Base-by-base conservation (phyloP, 2,329 filamentous ascomycete genomes). In the Colletotrichum sublineola region DNA sequence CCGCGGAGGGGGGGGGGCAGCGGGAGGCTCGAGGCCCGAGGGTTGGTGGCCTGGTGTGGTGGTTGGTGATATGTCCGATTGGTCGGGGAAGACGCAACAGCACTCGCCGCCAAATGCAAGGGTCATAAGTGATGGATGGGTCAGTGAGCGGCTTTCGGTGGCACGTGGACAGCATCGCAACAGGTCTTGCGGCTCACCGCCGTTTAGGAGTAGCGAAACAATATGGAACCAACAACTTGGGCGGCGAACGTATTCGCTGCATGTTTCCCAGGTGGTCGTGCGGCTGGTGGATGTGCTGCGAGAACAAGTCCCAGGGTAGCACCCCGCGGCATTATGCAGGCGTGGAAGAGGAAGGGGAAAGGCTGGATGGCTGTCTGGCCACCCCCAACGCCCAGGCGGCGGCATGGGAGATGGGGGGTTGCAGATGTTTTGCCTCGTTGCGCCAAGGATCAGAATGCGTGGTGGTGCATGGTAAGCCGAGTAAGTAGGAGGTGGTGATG, bases 161-260 rank as follows among this genome's bases (percentile, higher is more conserved):
- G 69, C 66, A 53, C 29, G 53, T 55, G 53, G 44, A 18, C 29
- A 52, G 15, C 15, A 48, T 56, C 38, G 31, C 44, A 31, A 42
- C 11, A 11, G 52, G 68, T 14, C 29, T 24, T 68, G 69, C 36
- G 46, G 58, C 53, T 69, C 69, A 72, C 69, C 69, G 69, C 69
- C 53, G 66, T 69, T 68, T 58, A 33, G n/a, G 44, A 31, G 44
- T 42, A 24, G 15, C 36, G 14, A 48, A 11, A 53, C 24, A 20
- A n/a, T 20, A 38, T 8, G 29, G 18, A 53, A 36, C 44, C 29
- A 42, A 18, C 20, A 31, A 38, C 15, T 18, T 61, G 24, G 29
- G 12, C 31, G 15, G 58, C 38, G 33, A 62, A 24, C 24, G 31
- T 12, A 38, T n/a, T 63, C 52, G 65, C 46, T 24, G 20, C 18